These are phyloP conservation scores for Metschnikowia reukaufii DNA, from an alignment of 805 yeast genomes.

Conservation along the genomic window DNA sequence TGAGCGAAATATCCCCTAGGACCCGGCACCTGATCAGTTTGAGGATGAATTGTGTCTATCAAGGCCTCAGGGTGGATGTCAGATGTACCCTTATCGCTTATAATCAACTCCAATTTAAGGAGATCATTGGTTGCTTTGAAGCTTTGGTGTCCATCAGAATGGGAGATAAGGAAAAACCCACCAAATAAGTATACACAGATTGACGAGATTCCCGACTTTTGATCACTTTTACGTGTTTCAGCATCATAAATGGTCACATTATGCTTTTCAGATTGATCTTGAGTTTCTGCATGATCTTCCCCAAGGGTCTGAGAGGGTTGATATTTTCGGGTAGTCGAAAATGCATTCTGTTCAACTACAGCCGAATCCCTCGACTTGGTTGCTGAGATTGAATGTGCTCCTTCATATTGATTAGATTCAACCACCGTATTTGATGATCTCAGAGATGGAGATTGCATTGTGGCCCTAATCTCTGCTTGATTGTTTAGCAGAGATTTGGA, in stretches of 20 bases:
- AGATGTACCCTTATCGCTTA: conserved; percentile 18
- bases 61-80: conserved; percentile 25
- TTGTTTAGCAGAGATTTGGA: conserved; percentile 13
- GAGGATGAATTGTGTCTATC: conserved; percentile 14
- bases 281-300: not conserved
- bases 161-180: conserved; percentile 28
- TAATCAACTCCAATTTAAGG: conserved; percentile 34
- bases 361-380: not conserved
- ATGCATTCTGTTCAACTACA: not conserved
- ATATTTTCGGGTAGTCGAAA: not conserved
- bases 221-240: conserved; percentile 6
- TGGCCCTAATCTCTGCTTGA: not conserved
- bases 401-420: conserved; percentile 1
- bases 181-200: conserved; percentile 40
- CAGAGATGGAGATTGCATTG: not conserved
- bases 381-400: not conserved
- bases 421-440: not conserved
- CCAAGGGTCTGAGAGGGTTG: no score
- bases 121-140: conserved; percentile 37
- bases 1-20: conserved; percentile 43
- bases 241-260: conserved; percentile 4
- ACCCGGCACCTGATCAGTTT: conserved; percentile 27
- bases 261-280: conserved; percentile 8
- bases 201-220: conserved; percentile 21
- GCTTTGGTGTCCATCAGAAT: conserved; percentile 16